phyloP scores from a whole-genome alignment of 2,329 filamentous ascomycete species.

The Pyricularia sp. region DNA sequence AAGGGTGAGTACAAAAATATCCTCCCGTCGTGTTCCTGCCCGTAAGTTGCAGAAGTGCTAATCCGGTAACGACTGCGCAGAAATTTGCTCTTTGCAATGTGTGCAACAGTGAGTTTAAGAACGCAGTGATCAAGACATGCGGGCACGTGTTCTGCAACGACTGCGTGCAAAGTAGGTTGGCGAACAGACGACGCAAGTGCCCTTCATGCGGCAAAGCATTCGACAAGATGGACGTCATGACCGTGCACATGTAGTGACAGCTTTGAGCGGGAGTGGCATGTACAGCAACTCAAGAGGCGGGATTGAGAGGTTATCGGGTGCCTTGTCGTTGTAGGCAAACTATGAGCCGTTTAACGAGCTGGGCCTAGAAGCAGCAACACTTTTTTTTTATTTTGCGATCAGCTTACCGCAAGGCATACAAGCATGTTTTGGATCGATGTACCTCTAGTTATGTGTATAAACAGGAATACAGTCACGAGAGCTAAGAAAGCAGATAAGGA shows the following conservation, averaged over 20 bases:
- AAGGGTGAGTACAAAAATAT: conserved; percentile 47
- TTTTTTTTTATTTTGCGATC: neutral
- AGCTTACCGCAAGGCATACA: neutral
- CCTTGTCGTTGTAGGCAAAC: neutral
- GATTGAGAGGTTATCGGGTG: neutral
- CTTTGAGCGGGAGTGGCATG: neutral
- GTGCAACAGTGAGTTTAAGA: conserved; percentile 86
- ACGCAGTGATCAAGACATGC: conserved; percentile 84
- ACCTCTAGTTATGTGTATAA: neutral
- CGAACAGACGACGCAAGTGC: conserved; percentile 86
- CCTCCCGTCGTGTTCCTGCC: neutral
- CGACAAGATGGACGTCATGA: conserved; percentile 81
- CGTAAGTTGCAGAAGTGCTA: neutral
- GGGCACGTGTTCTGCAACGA: conserved; percentile 88
- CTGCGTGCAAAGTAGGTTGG: conserved; percentile 80
- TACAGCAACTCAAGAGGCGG: neutral
- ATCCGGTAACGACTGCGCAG: conserved; percentile 27
- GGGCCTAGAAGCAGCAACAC: neutral
- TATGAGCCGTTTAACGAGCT: neutral
- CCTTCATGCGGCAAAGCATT: conserved; percentile 89
- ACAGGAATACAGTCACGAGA: neutral
- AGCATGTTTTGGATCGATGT: neutral
- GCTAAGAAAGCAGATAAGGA: neutral
- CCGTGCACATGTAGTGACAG: conserved; percentile 33
- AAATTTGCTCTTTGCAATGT: conserved; percentile 77